These are phyloP conservation scores for Zanthoxylum bungeanum DNA, from an alignment of 345 rosid genomes.

Conservation along the genomic window DNA sequence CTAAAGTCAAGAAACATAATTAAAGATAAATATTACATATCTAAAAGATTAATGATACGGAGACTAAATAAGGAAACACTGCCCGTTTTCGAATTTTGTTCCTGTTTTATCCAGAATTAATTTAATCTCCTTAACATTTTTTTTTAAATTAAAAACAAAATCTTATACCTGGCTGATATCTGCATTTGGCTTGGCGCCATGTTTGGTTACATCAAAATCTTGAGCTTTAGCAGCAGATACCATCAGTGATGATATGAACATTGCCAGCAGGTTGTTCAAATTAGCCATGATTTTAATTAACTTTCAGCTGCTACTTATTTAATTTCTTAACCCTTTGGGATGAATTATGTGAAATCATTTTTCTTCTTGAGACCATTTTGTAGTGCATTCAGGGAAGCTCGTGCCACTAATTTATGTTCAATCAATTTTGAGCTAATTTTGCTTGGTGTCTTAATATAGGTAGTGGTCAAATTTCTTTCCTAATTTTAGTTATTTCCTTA, in stretches of 20 bases:
- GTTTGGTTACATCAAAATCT: slow-evolving; percentile 17
- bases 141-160: background rate
- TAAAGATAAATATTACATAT: background rate
- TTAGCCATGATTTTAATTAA: background rate
- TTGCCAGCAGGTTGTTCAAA: background rate
- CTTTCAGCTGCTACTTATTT: background rate
- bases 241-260: background rate
- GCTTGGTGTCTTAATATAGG: background rate
- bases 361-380: background rate
- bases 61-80: too few species aligned
- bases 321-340: background rate
- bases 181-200: slow-evolving; percentile 17
- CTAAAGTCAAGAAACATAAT: slow-evolving; percentile 8
- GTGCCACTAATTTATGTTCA: background rate
- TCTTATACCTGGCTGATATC: slow-evolving; percentile 11
- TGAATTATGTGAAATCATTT: background rate
- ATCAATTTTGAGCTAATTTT: background rate
- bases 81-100: too few species aligned
- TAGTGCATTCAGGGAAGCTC: background rate
- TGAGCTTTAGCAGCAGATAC: slow-evolving; percentile 1
- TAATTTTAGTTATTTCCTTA: background rate
- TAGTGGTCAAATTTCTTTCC: background rate
- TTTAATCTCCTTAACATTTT: too few species aligned
- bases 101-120: too few species aligned
- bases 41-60: background rate